A percentile compares a stretch with the other conserved stretches of the same genome.
Evolutionary conservation across 2,329 filamentous ascomycete species (phyloP).

Genomic region (Ustulina deusta): DNA sequence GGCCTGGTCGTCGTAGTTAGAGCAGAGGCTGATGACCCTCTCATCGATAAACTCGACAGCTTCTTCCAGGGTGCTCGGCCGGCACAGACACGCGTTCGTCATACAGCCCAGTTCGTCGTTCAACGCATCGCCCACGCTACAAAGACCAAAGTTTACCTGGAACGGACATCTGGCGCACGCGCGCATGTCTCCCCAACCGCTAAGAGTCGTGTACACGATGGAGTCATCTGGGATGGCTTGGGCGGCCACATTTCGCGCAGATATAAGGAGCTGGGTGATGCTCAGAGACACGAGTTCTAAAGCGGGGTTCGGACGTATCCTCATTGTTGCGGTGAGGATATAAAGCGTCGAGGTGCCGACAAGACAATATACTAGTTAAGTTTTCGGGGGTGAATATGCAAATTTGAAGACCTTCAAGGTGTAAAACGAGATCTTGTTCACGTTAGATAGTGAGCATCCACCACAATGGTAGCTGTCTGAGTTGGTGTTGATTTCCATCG

Average conservation of each 20-base stretch:
- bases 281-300: not conserved
- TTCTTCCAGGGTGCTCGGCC: not conserved
- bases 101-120: not conserved
- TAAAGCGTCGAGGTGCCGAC: not conserved
- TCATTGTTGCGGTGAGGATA: not conserved
- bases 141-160: not conserved
- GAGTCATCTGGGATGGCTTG: not conserved
- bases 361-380: not conserved
- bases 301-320: too few species aligned
- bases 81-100: slow-evolving; percentile 14
- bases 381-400: not conserved
- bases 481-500: not conserved
- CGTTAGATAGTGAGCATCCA: not conserved
- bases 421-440: not conserved
- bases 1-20: slow-evolving; percentile 5
- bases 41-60: slow-evolving; percentile 10
- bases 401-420: not conserved
- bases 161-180: not conserved
- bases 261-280: not conserved
- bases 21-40: not conserved
- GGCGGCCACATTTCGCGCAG: not conserved
- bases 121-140: not conserved
- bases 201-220: slow-evolving; percentile 1
- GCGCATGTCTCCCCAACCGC: slow-evolving; percentile 1
- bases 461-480: not conserved